These are phyloP conservation scores for Elaeis oleifera DNA, from an alignment of 202 grass and related monocot species.

Conservation along the genomic window DNA sequence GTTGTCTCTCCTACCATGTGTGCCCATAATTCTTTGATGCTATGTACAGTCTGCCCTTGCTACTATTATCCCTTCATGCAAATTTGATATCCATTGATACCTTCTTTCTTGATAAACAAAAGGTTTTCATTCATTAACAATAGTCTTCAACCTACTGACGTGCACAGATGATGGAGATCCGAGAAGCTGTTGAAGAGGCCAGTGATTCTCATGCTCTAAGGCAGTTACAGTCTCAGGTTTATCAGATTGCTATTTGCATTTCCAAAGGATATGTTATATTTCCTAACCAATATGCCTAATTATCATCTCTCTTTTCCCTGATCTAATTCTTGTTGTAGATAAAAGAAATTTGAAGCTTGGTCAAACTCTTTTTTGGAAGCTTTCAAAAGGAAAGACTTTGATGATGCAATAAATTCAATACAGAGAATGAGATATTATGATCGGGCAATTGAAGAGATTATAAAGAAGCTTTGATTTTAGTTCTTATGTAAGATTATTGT, in stretches of 20 bases:
- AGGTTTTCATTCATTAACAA: too few relatives aligned
- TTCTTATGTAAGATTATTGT: neutral
- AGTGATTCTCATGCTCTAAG: constrained; percentile 50
- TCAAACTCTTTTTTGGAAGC: constrained; percentile 51
- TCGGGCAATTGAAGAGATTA: constrained; percentile 66
- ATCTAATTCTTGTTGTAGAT: constrained; percentile 26
- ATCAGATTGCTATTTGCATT: neutral
- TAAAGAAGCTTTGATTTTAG: constrained; percentile 60
- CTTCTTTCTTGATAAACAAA: too few relatives aligned
- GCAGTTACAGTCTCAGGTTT: constrained; percentile 70
- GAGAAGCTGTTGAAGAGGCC: constrained; percentile 71
- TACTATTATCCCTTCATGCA: too few relatives aligned
- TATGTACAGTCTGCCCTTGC: too few relatives aligned
- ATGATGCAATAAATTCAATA: constrained; percentile 46
- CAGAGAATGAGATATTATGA: constrained; percentile 94
- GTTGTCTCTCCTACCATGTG: too few relatives aligned
- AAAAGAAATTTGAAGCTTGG: constrained; percentile 51
- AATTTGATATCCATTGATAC: too few relatives aligned
- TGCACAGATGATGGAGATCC: constrained; percentile 86
- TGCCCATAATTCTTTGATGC: too few relatives aligned
- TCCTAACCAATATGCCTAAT: neutral
- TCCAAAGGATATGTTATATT: neutral
- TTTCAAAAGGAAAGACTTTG: constrained; percentile 43
- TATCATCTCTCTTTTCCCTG: neutral
- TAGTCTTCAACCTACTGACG: neutral